Evolutionary conservation across 306 rosid species (phyloP), one percentile per base, ranked within the genome.

Genomic region (Quercus agrifolia): DNA sequence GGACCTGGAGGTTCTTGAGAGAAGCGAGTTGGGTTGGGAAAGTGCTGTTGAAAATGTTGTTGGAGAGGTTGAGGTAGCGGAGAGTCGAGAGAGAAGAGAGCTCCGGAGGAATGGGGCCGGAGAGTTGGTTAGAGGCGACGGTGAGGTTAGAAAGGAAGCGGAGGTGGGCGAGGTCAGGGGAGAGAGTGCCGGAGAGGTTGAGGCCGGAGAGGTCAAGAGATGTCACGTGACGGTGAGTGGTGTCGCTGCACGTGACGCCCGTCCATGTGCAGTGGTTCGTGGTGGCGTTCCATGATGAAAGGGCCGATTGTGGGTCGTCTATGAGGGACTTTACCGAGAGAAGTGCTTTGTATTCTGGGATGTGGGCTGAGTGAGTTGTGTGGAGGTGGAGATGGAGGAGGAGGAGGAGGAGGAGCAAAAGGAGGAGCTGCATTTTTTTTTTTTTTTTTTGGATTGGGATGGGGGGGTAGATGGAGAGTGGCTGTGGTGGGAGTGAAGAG

Each of bases 21-120:
- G 9, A 70, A 21, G 94, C 80, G 56, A 92, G 84, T 28, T 82
- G 68, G 5, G 84, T 7, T 3, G 97, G 97, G 82, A 94, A 94
- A 25, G 96, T 85, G 23, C 81, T 87, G 46, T 91, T 91, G 82
- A 94, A 90, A 75, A 58, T 86, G 74, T 94, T 94, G 85, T 91
- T 94, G 72, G 98, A 94, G 68, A 94, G 88, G 86, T 94, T 94
- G 35, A 94, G 96, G 6, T 27, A 11, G 0, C 87, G 89, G 61
- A 95, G 95, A 1, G 30, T 75, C 8, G 97, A 4, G 76, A 92
- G 67, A 5, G 88, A 56, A 0, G 99, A 88, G 81, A 95, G 85
- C 8, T 82, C 80, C 0, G 88, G 80, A 11, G 99, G 97, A 1
- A 95, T 83, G 30, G 88, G 80, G 0, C 99, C 99, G 73, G 88